phyloP scores from a whole-genome alignment of 176 grass and related monocot species.

The Aegilops longissima region DNA sequence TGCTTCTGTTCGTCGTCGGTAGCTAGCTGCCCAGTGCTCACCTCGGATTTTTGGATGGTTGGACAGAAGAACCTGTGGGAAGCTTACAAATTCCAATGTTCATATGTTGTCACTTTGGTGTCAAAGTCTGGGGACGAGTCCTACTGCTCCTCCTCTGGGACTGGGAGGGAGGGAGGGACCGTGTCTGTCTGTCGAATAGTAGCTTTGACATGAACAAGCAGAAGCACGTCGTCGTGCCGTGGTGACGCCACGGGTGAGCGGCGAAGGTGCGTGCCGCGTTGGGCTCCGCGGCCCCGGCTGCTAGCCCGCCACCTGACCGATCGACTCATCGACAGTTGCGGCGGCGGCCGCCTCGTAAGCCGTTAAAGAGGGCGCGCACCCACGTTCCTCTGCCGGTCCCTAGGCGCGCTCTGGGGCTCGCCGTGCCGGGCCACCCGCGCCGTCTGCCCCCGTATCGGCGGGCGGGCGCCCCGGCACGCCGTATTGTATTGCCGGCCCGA shows the following conservation, averaged over 20 bases:
- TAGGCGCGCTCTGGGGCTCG: background rate
- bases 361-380: background rate
- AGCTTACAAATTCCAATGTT: background rate
- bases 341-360: conserved; percentile 26
- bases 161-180: background rate
- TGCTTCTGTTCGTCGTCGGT: background rate
- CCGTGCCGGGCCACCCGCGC: background rate
- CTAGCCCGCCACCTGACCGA: conserved; percentile 11
- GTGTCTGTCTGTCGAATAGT: background rate
- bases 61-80: background rate
- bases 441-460: background rate
- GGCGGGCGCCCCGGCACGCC: background rate
- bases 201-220: background rate
- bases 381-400: background rate
- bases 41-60: background rate
- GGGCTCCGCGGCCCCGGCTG: no score
- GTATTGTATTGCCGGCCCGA: background rate
- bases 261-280: no score
- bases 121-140: background rate
- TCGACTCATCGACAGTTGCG: background rate
- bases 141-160: background rate
- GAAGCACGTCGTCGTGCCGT: background rate
- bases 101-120: conserved; percentile 4
- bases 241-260: background rate
- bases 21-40: background rate